Base-by-base conservation (phyloP, 306 rosid genomes). In the Sicyos baderoa region DNA sequence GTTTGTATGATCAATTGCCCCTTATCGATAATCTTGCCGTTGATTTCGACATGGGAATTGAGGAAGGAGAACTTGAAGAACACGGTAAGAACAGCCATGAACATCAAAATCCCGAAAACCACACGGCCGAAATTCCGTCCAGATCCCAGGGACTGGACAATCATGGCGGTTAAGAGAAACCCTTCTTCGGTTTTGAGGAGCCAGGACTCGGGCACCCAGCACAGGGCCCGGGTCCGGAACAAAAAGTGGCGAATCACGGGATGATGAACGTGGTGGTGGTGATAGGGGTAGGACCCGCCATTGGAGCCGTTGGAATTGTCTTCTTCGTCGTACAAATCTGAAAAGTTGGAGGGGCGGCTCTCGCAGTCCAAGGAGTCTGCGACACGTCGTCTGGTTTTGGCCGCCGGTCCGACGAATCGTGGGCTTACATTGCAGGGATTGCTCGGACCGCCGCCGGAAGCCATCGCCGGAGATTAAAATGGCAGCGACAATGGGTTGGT, bases 1-100 rank as follows among this genome's bases (percentile, higher is more conserved):
- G 87, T 78, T 73, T 84, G 84, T 48, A 86, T 55, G 4, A 94
- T 85, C 62, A 94, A 55, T 5, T 79, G 86, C 0, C 92, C 94
- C 47, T 74, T 80, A n/a, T 76, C 96, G 15, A 76, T 74, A 27
- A 76, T 82, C 80, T 59, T 80, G 29, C 79, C 85, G 10, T 63
- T 58, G 49, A 82, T 76, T 42, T 89, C 93, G 51, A 86, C 86
- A 37, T 83, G 81, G 0, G 71, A 47, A 23, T 82, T 74, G 4
- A 85, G 53, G 6, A 90, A 48, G 9, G 89, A 79, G 4, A 89
- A 74, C 80, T 82, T 93, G 13, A 83, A 25, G 72, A 90, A 80
- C 37, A 88, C 83, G 63, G 96, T 85, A 50, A 85, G 48, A 32
- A 94, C 86, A 52, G 83, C 83, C 90, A 88, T 45, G 9, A 71